A percentile compares a stretch with the other conserved stretches of the same genome.
phyloP scores from a whole-genome alignment of 805 yeast genomes.

The Peterozyma xylosa region DNA sequence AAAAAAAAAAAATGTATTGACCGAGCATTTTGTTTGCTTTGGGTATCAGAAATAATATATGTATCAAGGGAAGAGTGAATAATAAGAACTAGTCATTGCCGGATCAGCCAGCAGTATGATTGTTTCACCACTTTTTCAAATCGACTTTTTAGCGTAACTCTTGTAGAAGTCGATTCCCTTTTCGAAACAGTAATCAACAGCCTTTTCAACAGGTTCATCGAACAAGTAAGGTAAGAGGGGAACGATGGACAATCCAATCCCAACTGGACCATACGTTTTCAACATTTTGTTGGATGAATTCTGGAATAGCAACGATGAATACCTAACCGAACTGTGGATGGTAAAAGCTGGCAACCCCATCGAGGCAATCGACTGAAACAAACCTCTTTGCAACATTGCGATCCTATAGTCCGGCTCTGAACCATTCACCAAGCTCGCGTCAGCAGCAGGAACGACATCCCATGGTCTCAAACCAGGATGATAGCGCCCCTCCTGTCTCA shows the following conservation, averaged over 20 bases:
- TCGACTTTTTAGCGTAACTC: neutral
- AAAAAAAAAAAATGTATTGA: too few relatives aligned
- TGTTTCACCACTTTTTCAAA: too few relatives aligned
- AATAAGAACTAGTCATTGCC: too few relatives aligned
- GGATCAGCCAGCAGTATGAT: too few relatives aligned
- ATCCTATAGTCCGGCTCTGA: constrained; percentile 60
- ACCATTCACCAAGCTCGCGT: constrained; percentile 30
- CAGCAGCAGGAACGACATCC: constrained; percentile 40
- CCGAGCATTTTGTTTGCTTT: too few relatives aligned
- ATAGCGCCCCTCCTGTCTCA: constrained; percentile 60
- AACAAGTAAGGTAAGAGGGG: constrained; percentile 73
- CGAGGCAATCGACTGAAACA: constrained; percentile 75
- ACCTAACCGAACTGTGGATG: constrained; percentile 68
- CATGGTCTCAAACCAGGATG: constrained; percentile 61
- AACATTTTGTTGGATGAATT: constrained; percentile 39
- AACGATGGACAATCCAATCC: constrained; percentile 67
- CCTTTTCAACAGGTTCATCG: constrained; percentile 76
- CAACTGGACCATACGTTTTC: constrained; percentile 70
- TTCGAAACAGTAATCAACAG: constrained; percentile 55
- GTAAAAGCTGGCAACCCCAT: constrained; percentile 88
- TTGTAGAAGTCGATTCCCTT: constrained; percentile 29
- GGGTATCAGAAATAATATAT: too few relatives aligned
- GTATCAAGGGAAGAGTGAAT: too few relatives aligned
- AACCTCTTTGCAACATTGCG: constrained; percentile 60
- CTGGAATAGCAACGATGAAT: constrained; percentile 57